Conservation (phyloP, 1,139 yeast genomes). For the Candida tetrigidarum region DNA sequence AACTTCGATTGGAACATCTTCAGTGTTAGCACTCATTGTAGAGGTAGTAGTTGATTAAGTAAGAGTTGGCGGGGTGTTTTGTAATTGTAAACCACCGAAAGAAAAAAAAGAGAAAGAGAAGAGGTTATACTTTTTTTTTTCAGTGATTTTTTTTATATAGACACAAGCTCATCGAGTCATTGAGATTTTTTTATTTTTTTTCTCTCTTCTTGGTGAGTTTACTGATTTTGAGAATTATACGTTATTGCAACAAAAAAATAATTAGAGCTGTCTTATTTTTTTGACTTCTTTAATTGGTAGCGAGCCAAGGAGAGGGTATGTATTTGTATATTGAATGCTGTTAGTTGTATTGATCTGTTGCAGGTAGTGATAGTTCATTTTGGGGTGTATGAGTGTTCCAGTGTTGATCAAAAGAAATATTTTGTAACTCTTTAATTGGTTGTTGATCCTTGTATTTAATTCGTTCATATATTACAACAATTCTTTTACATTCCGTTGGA, state of each 20-base stretch:
- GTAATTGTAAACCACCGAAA: conserved; percentile 10
- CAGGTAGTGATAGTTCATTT: too few species aligned
- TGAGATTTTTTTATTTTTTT: background rate
- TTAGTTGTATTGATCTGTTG: too few species aligned
- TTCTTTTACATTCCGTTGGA: conserved; percentile 1
- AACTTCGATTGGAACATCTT: conserved; percentile 59
- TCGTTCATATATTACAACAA: background rate
- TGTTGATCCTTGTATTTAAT: background rate
- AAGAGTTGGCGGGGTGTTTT: conserved; percentile 1
- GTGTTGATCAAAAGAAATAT: too few species aligned
- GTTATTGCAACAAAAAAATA: too few species aligned
- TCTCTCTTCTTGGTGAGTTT: too few species aligned
- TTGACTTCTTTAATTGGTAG: conserved; percentile 4
- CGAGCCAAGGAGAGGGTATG: too few species aligned
- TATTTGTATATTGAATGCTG: too few species aligned
- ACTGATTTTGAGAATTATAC: too few species aligned
- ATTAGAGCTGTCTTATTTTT: too few species aligned
- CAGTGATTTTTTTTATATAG: too few species aligned
- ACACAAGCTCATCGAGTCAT: conserved; percentile 5
- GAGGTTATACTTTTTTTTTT: conserved; percentile 1
- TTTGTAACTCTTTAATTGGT: background rate
- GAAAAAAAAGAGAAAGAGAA: conserved; percentile 6
- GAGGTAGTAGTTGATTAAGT: background rate
- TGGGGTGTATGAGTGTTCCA: too few species aligned
- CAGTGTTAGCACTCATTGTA: conserved; percentile 12